Evolutionary conservation across 2,329 filamentous ascomycete species (phyloP).

Genomic region (Pyrenophora seminiperda): DNA sequence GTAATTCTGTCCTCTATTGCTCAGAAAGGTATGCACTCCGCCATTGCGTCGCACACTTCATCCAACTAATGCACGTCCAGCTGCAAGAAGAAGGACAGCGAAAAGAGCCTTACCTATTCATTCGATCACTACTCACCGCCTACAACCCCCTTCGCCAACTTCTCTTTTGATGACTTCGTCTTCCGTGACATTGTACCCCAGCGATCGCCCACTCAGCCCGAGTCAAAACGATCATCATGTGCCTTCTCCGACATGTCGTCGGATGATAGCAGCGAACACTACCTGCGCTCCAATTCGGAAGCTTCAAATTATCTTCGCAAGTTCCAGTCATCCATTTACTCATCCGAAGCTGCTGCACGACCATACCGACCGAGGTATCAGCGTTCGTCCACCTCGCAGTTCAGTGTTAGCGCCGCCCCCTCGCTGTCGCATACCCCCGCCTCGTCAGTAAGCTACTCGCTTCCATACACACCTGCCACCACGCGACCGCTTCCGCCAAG

Average conservation of each 20-base stretch:
- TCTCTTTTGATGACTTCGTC: constrained; percentile 47
- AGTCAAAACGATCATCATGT: constrained; percentile 48
- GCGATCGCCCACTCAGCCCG: constrained; percentile 52
- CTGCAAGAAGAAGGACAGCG: constrained; percentile 54
- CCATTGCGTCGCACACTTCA: constrained; percentile 1
- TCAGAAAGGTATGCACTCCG: constrained; percentile 61
- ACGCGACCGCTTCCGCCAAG: constrained; percentile 48
- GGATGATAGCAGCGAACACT: constrained; percentile 37
- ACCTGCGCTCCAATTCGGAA: constrained; percentile 43
- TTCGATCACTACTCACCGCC: constrained; percentile 45
- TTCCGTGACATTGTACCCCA: constrained; percentile 55
- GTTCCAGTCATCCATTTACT: constrained; percentile 42
- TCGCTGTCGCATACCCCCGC: constrained; percentile 55
- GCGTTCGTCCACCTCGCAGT: constrained; percentile 43
- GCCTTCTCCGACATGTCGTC: constrained; percentile 52
- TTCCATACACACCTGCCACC: constrained; percentile 48
- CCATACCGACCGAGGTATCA: constrained; percentile 43
- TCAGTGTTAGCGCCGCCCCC: constrained; percentile 48
- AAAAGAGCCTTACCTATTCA: constrained; percentile 41
- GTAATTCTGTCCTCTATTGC: constrained; percentile 66
- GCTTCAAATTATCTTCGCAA: constrained; percentile 51
- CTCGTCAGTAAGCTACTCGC: constrained; percentile 53
- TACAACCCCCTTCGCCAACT: constrained; percentile 44
- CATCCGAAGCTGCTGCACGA: constrained; percentile 30
- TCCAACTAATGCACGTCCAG: constrained; percentile 36